Conservation (phyloP, 2,329 filamentous ascomycete species). For the Stagonosporopsis vannaccii region DNA sequence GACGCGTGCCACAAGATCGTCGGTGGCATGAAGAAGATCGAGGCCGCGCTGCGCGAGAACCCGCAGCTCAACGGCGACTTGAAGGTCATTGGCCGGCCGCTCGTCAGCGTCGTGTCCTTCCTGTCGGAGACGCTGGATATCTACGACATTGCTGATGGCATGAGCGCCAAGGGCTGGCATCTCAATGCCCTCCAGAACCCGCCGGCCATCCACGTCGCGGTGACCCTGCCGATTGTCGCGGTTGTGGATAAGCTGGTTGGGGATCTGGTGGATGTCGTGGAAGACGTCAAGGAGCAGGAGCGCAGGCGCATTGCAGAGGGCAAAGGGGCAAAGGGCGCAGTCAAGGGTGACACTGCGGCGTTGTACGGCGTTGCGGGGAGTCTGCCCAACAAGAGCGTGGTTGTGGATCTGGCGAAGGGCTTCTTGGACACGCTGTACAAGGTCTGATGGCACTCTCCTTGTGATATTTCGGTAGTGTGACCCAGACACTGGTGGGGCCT, state of each 20-base stretch:
- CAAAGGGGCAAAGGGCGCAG: constrained; percentile 64
- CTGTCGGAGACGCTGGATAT: constrained; percentile 83
- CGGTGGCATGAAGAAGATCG: constrained; percentile 82
- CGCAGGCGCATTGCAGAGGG: constrained; percentile 74
- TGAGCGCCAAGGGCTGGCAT: constrained; percentile 89
- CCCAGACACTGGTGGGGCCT: background rate
- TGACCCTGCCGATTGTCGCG: constrained; percentile 84
- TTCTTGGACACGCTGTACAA: constrained; percentile 96
- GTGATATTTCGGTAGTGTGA: background rate
- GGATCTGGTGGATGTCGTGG: constrained; percentile 69
- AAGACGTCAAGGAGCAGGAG: constrained; percentile 82
- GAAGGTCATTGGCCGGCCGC: constrained; percentile 80
- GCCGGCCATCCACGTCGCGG: constrained; percentile 90
- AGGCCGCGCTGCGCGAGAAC: constrained; percentile 72
- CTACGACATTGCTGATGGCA: constrained; percentile 91
- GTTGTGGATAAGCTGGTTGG: constrained; percentile 79
- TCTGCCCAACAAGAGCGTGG: constrained; percentile 93
- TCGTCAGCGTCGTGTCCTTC: constrained; percentile 92
- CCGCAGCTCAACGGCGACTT: constrained; percentile 75
- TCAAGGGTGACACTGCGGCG: constrained; percentile 80
- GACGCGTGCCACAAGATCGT: constrained; percentile 88
- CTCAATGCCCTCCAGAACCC: constrained; percentile 92
- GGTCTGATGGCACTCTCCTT: constrained; percentile 57
- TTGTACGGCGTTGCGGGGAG: constrained; percentile 95
- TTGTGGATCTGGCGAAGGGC: constrained; percentile 86